Evolutionary conservation across 2,329 filamentous ascomycete species (phyloP).

Genomic region (Hypoxylon sp.): DNA sequence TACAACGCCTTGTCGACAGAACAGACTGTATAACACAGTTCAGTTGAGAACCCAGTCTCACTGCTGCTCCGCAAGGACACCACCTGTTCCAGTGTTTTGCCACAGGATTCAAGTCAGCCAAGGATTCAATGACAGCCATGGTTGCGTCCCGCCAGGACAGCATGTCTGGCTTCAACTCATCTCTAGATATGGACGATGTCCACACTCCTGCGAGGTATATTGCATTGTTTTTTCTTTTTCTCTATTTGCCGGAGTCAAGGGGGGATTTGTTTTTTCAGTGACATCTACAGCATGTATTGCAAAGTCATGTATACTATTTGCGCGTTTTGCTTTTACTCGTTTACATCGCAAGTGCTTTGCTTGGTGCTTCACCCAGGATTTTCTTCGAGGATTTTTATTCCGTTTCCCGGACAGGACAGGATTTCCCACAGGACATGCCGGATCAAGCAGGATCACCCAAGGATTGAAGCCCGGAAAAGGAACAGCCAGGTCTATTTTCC

Average conservation of each 20-base stretch:
- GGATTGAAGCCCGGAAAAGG: constrained; percentile 34
- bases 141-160: constrained; percentile 56
- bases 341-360: constrained; percentile 41
- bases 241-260: constrained; percentile 53
- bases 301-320: constrained; percentile 46
- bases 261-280: constrained; percentile 49
- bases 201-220: constrained; percentile 69
- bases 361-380: constrained; percentile 26
- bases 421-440: constrained; percentile 34
- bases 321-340: constrained; percentile 40
- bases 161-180: constrained; percentile 63
- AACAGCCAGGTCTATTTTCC: constrained; percentile 29
- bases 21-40: constrained; percentile 31
- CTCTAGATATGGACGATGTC: constrained; percentile 66
- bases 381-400: constrained; percentile 25
- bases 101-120: constrained; percentile 52
- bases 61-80: constrained; percentile 38
- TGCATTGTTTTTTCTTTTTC: constrained; percentile 59
- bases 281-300: constrained; percentile 40
- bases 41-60: constrained; percentile 44
- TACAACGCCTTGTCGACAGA: constrained; percentile 39
- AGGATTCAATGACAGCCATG: constrained; percentile 60
- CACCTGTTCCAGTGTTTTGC: constrained; percentile 42
- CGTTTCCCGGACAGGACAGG: constrained; percentile 29
- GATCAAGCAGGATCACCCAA: constrained; percentile 31